Evolutionary conservation across 441 rosid species (phyloP).

Genomic region (Erysimum pusillum): DNA sequence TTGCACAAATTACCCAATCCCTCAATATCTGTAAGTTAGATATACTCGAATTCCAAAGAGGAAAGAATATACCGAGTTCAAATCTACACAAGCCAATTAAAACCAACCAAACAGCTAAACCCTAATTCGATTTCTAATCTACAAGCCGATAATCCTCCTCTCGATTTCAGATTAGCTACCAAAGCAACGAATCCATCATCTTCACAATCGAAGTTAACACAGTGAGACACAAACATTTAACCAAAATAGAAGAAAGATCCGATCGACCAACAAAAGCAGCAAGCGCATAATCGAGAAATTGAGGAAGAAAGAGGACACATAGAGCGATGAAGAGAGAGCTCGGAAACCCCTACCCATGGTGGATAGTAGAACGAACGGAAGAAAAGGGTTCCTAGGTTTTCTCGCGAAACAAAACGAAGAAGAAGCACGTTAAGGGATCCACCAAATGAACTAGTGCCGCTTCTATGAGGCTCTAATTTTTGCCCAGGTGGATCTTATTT

Average conservation of each 20-base stretch:
- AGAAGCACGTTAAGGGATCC: slow-evolving; percentile 41
- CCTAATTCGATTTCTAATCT: slow-evolving; percentile 33
- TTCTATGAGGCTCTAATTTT: slow-evolving; percentile 24
- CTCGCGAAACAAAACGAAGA: background rate
- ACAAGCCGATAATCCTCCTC: background rate
- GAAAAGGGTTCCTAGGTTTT: slow-evolving; percentile 40
- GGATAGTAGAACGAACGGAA: slow-evolving; percentile 12
- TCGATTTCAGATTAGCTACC: background rate
- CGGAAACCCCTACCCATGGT: slow-evolving; percentile 44
- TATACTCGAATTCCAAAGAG: background rate
- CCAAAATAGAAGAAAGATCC: background rate
- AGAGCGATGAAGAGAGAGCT: slow-evolving; percentile 17
- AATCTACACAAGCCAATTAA: background rate
- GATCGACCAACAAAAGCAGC: slow-evolving; percentile 14
- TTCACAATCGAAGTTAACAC: background rate
- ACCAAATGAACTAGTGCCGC: slow-evolving; percentile 26
- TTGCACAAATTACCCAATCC: background rate
- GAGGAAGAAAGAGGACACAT: background rate
- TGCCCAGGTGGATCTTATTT: slow-evolving; percentile 24
- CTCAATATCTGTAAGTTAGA: background rate
- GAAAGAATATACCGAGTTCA: background rate
- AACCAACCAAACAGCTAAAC: slow-evolving; percentile 33
- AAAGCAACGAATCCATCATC: slow-evolving; percentile 6
- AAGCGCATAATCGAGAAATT: slow-evolving; percentile 6
- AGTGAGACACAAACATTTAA: slow-evolving; percentile 11